Evolutionary conservation across 257 asterid genomes (phyloP).

Genomic region (Solanum peruvianum): DNA sequence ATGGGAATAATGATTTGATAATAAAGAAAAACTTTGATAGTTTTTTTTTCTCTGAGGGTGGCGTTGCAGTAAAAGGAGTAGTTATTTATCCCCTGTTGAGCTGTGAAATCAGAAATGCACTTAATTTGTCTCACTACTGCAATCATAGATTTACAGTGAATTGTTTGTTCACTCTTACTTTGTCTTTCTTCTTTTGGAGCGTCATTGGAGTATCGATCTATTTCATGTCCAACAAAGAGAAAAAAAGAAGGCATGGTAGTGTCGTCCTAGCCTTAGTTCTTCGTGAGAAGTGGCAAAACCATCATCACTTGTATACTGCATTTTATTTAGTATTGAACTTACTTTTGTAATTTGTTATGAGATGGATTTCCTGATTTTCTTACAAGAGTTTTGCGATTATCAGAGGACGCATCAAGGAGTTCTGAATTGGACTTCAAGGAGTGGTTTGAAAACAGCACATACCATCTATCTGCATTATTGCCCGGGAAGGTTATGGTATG

Average conservation of each 20-base stretch:
- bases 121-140: not conserved
- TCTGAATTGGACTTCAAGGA: conserved; percentile 42
- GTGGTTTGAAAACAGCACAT: conserved; percentile 39
- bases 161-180: not conserved
- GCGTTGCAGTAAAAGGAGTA: not conserved
- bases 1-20: not conserved
- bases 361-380: not conserved
- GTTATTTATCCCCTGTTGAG: not conserved
- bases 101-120: not conserved
- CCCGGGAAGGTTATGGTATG: conserved; percentile 42
- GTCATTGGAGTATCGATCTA: not conserved
- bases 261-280: not conserved
- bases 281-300: not conserved
- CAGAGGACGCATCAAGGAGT: conserved; percentile 63
- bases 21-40: not conserved
- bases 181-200: not conserved
- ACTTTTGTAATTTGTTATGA: not conserved
- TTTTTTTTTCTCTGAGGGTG: not conserved
- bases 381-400: not conserved
- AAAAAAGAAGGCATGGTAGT: not conserved
- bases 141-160: not conserved
- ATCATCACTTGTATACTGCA: not conserved
- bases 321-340: not conserved
- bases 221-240: not conserved
- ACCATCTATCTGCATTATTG: conserved; percentile 17